Percentiles rank a stretch among this genome's conserved stretches.
phyloP scores from a whole-genome alignment of 306 rosid species.

The Adenanthera pavonina region DNA sequence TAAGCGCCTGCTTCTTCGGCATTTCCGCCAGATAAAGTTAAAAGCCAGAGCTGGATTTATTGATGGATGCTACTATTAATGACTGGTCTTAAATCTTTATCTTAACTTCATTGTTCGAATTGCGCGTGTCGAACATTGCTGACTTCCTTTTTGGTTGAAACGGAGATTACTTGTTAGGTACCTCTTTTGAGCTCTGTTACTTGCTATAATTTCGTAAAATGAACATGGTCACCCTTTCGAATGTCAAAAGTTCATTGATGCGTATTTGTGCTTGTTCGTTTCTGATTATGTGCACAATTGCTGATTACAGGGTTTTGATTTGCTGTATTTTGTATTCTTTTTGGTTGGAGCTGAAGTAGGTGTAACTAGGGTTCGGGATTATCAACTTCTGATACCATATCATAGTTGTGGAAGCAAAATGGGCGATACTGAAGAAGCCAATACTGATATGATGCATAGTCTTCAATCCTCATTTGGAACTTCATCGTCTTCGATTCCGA shows the following conservation, averaged over 20 bases:
- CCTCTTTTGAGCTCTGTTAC: background rate
- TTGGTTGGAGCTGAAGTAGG: background rate
- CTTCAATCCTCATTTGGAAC: conserved; percentile 74
- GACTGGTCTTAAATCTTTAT: background rate
- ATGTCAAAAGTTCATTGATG: background rate
- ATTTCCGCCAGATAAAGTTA: conserved; percentile 64
- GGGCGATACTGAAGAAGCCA: conserved; percentile 79
- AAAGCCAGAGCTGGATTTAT: conserved; percentile 38
- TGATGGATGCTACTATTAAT: conserved; percentile 34
- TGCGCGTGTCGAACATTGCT: conserved; percentile 24
- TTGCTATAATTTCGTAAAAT: background rate
- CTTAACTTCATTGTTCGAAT: conserved; percentile 20
- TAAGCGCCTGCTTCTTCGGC: conserved; percentile 67
- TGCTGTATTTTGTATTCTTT: background rate
- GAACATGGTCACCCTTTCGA: background rate
- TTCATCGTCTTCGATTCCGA: conserved; percentile 64
- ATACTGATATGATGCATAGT: conserved; percentile 64
- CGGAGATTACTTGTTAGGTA: conserved; percentile 23
- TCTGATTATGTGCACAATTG: conserved; percentile 1
- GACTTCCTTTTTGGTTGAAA: conserved; percentile 1
- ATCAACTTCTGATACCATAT: background rate
- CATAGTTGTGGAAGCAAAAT: conserved; percentile 40
- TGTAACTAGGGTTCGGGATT: background rate
- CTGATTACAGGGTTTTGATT: conserved; percentile 41
- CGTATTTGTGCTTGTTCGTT: background rate